Evolutionary conservation across 768 basidiomycete genomes (phyloP).

Genomic region (Agrocybe chaxingu): DNA sequence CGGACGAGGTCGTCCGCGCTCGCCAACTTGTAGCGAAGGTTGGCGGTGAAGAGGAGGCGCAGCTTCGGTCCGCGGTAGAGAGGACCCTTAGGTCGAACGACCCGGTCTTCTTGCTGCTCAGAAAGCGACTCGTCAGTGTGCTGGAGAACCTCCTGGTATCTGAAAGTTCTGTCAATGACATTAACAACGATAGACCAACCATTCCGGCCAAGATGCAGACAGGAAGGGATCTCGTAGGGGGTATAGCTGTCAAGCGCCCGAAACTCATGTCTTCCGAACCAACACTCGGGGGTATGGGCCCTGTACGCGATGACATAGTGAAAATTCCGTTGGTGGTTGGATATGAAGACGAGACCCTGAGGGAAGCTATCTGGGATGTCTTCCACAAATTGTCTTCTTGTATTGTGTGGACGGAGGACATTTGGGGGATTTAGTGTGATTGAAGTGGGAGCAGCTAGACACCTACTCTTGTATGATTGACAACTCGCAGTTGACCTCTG

Average conservation of each 20-base stretch:
- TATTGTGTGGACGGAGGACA: not conserved
- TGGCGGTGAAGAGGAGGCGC: conserved; percentile 39
- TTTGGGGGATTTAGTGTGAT: too few species aligned
- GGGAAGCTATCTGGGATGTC: not conserved
- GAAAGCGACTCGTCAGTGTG: conserved; percentile 50
- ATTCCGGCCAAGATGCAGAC: conserved; percentile 34
- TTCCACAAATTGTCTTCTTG: conserved; percentile 15
- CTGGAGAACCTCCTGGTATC: conserved; percentile 23
- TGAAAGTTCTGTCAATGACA: not conserved
- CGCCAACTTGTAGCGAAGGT: conserved; percentile 24
- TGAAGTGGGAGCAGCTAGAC: too few species aligned
- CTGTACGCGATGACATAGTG: too few species aligned
- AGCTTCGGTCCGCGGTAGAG: conserved; percentile 57
- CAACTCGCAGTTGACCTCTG: too few species aligned
- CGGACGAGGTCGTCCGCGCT: conserved; percentile 68
- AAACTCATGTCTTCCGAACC: conserved; percentile 12
- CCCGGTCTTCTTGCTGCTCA: conserved; percentile 65
- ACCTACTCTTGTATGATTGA: too few species aligned
- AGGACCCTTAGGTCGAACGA: conserved; percentile 59
- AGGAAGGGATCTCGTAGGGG: conserved; percentile 22
- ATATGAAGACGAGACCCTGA: too few species aligned
- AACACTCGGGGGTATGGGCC: too few species aligned
- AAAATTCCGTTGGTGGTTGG: not conserved
- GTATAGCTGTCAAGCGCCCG: conserved; percentile 17
- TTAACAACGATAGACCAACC: not conserved